A percentile compares a stretch with the other conserved stretches of the same genome.
Evolutionary conservation across 116 monocot species (phyloP).

Genomic region (Iris pallida): DNA sequence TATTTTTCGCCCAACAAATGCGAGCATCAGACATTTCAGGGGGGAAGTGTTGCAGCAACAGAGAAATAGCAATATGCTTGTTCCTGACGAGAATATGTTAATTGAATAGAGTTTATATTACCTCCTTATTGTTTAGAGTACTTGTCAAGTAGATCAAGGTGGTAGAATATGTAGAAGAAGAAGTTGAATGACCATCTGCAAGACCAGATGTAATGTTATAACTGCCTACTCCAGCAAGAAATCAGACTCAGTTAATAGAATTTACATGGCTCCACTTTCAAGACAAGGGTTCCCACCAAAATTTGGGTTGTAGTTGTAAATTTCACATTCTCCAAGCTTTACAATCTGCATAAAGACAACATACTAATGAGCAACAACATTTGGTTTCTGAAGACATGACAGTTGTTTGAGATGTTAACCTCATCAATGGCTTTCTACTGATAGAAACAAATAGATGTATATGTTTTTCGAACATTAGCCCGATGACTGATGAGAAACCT

Average conservation of each 20-base stretch:
- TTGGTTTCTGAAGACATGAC: not conserved
- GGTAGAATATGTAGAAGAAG: slow-evolving; percentile 99
- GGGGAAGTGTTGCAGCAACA: too few relatives aligned
- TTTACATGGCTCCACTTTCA: slow-evolving; percentile 85
- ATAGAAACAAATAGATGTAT: too few relatives aligned
- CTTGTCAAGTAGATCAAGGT: too few relatives aligned
- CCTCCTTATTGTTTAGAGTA: not conserved
- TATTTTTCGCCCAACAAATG: too few relatives aligned
- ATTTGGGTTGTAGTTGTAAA: slow-evolving; percentile 95
- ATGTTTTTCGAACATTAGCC: too few relatives aligned
- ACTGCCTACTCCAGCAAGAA: not conserved
- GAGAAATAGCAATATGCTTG: too few relatives aligned
- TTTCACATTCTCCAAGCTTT: slow-evolving; percentile 71
- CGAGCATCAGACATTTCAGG: too few relatives aligned
- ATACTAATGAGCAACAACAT: slow-evolving; percentile 1
- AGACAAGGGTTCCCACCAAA: slow-evolving; percentile 67
- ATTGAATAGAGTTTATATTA: not conserved
- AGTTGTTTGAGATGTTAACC: slow-evolving; percentile 27
- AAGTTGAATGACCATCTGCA: slow-evolving; percentile 93
- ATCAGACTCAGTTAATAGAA: not conserved
- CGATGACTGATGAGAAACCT: too few relatives aligned
- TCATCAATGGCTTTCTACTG: slow-evolving; percentile 76
- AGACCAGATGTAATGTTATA: not conserved
- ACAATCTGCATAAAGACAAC: slow-evolving; percentile 45
- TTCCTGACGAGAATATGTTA: not conserved